Percentiles rank a stretch among this genome's conserved stretches.
Evolutionary conservation across 164 flowering plant genomes (phyloP).

Genomic region (Kalanchoe fedtschenkoi): DNA sequence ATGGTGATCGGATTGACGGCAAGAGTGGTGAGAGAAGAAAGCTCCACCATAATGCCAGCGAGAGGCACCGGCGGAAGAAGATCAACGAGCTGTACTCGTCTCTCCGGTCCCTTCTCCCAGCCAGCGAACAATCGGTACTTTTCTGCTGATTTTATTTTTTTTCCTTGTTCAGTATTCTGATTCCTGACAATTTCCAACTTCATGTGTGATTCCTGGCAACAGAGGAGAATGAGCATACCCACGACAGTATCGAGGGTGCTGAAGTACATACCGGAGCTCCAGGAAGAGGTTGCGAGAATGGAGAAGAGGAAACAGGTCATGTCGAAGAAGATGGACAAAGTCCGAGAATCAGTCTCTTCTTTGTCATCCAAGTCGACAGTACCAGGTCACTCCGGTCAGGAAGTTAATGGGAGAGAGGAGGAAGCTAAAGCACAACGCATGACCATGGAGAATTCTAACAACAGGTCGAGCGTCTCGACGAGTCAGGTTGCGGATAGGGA

Average conservation of each 20-base stretch:
- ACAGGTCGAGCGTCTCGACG: background rate
- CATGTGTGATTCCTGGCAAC: background rate
- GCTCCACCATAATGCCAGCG: conserved; percentile 63
- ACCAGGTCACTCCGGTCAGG: background rate
- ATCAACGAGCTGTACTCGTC: conserved; percentile 43
- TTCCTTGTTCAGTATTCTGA: background rate
- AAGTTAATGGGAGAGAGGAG: background rate
- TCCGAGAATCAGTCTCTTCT: background rate
- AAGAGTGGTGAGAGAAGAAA: conserved; percentile 25
- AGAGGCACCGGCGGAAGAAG: conserved; percentile 63
- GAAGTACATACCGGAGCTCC: conserved; percentile 12
- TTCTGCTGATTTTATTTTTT: background rate
- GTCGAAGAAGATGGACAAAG: background rate
- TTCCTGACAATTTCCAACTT: background rate
- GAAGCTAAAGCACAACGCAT: background rate
- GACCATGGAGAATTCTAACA: background rate
- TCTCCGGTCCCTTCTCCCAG: conserved; percentile 53
- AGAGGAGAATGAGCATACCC: conserved; percentile 11
- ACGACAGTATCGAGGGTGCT: conserved; percentile 9
- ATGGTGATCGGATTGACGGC: conserved; percentile 1
- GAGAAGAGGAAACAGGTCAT: conserved; percentile 2
- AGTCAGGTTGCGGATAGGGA: conserved; percentile 1
- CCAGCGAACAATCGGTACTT: conserved; percentile 41
- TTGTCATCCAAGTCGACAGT: background rate
- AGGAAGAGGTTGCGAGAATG: conserved; percentile 6